phyloP scores from a whole-genome alignment of 2,329 filamentous ascomycete species.

The Proliferodiscus dingleyae region DNA sequence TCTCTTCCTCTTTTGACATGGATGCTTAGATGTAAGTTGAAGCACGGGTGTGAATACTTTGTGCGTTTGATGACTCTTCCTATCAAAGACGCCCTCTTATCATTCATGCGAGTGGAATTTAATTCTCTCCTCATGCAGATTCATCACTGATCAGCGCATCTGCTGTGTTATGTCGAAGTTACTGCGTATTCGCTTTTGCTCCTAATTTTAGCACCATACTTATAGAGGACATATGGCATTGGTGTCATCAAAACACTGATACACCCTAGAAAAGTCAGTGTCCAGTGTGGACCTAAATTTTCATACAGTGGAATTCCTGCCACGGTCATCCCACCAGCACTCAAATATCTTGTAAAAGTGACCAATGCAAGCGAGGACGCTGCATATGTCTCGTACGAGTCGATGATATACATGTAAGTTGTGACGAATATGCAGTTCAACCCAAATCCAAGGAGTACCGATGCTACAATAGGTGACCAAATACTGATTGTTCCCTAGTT shows the following conservation, averaged over 20 bases:
- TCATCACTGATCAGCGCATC: no score
- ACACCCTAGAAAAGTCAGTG: constrained; percentile 16
- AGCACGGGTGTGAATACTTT: no score
- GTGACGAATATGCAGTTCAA: constrained; percentile 38
- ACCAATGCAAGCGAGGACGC: constrained; percentile 11
- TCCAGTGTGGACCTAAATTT: constrained; percentile 21
- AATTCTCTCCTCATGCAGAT: no score
- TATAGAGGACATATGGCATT: not conserved
- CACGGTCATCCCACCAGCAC: constrained; percentile 16
- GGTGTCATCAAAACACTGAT: constrained; percentile 3
- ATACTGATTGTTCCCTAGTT: constrained; percentile 34
- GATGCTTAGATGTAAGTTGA: no score
- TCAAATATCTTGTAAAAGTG: constrained; percentile 18
- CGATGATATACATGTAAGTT: constrained; percentile 18
- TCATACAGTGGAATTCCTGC: constrained; percentile 20
- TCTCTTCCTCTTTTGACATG: no score
- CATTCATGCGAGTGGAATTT: no score
- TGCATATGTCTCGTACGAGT: constrained; percentile 16
- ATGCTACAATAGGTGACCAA: constrained; percentile 39
- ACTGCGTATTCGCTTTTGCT: not conserved
- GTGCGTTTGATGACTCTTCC: no score
- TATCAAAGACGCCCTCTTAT: no score
- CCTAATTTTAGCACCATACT: not conserved
- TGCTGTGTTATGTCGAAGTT: not conserved
- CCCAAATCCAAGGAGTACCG: constrained; percentile 38